Evolutionary conservation across 495 filamentous ascomycete genomes (phyloP), one percentile per base, ranked within the genome.

Genomic region (Penicillium salamii): DNA sequence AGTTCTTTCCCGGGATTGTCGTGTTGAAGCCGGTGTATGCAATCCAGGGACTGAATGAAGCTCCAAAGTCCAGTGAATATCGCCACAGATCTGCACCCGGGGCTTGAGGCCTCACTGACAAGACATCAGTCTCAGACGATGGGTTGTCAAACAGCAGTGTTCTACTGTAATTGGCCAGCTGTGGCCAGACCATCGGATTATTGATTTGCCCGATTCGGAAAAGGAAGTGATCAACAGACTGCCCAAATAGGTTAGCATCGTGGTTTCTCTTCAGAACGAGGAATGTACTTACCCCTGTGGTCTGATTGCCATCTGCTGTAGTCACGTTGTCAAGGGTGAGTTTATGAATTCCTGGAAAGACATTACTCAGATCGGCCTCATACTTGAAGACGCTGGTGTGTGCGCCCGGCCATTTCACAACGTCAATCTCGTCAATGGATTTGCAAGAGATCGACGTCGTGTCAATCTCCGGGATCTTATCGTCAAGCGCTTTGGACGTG

Each of bases 61-160:
- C 77, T n/a, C 76, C 81, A 69, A 75, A 88, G 56, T 84, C 78
- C n/a, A 76, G 74, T 17, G 77, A 82, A 61, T 85, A 86, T 0
- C 83, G 78, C 65, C 76, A 88, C 44, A 73, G 75, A 39, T 83
- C 77, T 3, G 85, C 85, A n/a, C 85, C 85, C 1, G 80, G 58
- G 6, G 85, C 85, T 40, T 72, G 75, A 53, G 86, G 85, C 40
- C 74, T 69, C 26, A 87, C 62, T 33, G 67, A 78, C 13, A 84
- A 44, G 1, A 62, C 67, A 3, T 66, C 69, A 37, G 71, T 70
- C 3, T 63, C 56, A 21, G 42, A 44, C 3, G 39, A 50, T 5
- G 48, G 48, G 80, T 61, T 42, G 65, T 75, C 21, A 76, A 28
- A 40, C 52, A 55, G 14, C 51, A 61, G 17, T 45, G 60, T 65